phyloP scores from a whole-genome alignment of 495 filamentous ascomycete genomes.

The Aspergillus taichungensis region DNA sequence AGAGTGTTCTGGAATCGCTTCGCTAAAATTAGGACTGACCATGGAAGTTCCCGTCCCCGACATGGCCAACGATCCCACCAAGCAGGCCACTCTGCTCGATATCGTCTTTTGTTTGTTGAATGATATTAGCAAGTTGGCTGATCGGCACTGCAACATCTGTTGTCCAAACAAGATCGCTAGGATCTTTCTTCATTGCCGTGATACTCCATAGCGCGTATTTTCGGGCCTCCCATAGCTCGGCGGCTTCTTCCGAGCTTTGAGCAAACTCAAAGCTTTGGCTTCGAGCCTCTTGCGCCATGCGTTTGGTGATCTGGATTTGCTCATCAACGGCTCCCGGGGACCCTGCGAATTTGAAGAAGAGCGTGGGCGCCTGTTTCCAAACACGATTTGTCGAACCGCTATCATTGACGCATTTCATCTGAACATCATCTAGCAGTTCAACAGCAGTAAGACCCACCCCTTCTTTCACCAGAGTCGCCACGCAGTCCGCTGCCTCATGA shows the following conservation, averaged over 20 bases:
- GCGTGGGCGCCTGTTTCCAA: constrained; percentile 69
- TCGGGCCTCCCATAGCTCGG: constrained; percentile 68
- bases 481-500: constrained; percentile 63
- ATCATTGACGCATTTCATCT: constrained; percentile 75
- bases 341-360: constrained; percentile 84
- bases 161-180: constrained; percentile 47
- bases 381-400: constrained; percentile 52
- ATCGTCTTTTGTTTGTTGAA: constrained; percentile 69
- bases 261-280: constrained; percentile 67
- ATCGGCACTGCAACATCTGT: constrained; percentile 81
- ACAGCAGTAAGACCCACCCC: constrained; percentile 73
- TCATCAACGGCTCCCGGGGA: constrained; percentile 65
- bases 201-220: constrained; percentile 66
- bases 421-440: constrained; percentile 76
- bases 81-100: constrained; percentile 71
- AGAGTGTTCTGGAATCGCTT: too few relatives aligned
- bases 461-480: constrained; percentile 58
- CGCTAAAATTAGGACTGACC: too few relatives aligned
- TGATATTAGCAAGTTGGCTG: constrained; percentile 47
- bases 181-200: constrained; percentile 28
- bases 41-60: constrained; percentile 81
- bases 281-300: constrained; percentile 47
- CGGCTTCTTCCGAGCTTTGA: constrained; percentile 47
- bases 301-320: constrained; percentile 58
- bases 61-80: constrained; percentile 67